Evolutionary conservation across 352 stramenopile species (phyloP), one percentile per base, ranked within the genome.

Genomic region (Phytophthora tubulina): DNA sequence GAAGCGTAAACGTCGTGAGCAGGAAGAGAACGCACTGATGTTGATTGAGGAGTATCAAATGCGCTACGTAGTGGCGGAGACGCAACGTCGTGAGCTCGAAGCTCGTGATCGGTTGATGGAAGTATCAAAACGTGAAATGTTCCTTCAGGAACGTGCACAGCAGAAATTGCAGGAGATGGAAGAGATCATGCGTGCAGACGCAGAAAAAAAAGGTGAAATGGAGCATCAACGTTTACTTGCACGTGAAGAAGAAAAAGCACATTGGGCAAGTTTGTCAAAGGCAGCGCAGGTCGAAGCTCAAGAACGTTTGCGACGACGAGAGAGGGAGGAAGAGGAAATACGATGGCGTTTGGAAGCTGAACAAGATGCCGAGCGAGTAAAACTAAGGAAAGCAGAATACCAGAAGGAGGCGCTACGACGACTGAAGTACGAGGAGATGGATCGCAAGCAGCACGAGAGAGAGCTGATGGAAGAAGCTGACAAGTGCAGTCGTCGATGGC

Each of bases 41-140:
- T 17, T 85, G 32, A 61, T 88, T 1, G 80, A 94, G 58, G 84
- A 94, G 46, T 81, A 85, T 51, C 73, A 84, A 9, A 86, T 60
- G 41, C 75, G 82, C 6, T 90, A 92, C 39, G 42, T 84, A 1
- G 63, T 92, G 6, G 75, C 81, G 0, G 79, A 90, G 58, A 66
- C 48, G 8, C 72, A 80, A 27, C 65, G 79, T 3, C 79, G 79
- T 0, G 60, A 79, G 30, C 32, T 85, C 2, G 75, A 81, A 15
- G 50, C 70, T 31, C 56, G 64, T 21, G 49, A 76, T 35, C 75
- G 80, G 2, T 38, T 84, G 2, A 11, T 73, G 31, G 78, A 85
- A 64, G 72, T 89, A 10, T 57, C 61, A 6, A 81, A 84, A 33
- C 72, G 77, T 3, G 55, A 89, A 4, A 53, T 66, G 15, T 79